phyloP scores from a whole-genome alignment of 2,329 filamentous ascomycete species.

The Penicillium hesseltinei region DNA sequence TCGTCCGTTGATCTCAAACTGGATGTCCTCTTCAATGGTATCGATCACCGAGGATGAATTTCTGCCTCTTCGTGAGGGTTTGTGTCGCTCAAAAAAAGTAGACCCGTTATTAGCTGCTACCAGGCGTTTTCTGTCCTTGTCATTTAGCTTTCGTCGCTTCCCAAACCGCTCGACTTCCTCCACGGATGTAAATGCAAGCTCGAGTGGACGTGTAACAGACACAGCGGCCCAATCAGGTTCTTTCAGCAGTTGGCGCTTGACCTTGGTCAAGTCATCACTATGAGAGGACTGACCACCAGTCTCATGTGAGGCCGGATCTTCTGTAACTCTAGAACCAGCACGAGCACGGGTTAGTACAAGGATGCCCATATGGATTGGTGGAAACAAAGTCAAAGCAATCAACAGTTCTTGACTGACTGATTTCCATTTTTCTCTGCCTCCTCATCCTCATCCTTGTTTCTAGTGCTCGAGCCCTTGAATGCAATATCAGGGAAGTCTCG shows the following conservation, averaged over 20 bases:
- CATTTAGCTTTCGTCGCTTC: constrained; percentile 36
- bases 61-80: constrained; percentile 2
- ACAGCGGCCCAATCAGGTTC: constrained; percentile 41
- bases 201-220: constrained; percentile 34
- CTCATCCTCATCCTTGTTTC: background rate
- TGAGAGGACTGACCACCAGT: background rate
- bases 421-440: background rate
- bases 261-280: constrained; percentile 18
- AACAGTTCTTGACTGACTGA: constrained; percentile 4
- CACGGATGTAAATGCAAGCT: constrained; percentile 29
- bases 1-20: constrained; percentile 25
- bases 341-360: constrained; percentile 5
- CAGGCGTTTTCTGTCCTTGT: constrained; percentile 30
- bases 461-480: constrained; percentile 1
- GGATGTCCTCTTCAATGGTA: constrained; percentile 19
- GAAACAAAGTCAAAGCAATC: constrained; percentile 4
- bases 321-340: background rate
- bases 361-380: background rate
- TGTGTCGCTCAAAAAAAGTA: background rate
- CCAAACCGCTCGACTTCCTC: constrained; percentile 35
- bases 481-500: constrained; percentile 5
- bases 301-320: background rate
- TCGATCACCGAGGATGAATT: constrained; percentile 1
- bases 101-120: constrained; percentile 5
- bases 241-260: constrained; percentile 37